Base-by-base conservation (phyloP, 2,329 filamentous ascomycete genomes). In the Alternaria conjuncta region DNA sequence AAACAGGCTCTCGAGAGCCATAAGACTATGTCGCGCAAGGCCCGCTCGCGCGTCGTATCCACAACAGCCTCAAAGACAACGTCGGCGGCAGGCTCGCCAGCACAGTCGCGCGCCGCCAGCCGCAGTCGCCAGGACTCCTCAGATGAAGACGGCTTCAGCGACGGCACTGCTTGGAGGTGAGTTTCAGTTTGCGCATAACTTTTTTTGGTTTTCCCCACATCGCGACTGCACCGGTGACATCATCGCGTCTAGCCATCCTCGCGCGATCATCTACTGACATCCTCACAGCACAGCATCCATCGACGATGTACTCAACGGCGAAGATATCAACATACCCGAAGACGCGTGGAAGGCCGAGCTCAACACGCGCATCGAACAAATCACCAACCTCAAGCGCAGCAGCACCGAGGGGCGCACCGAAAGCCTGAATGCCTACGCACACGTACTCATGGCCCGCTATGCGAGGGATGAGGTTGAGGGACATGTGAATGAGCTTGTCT, bases 381-480 rank as follows among this genome's bases (percentile, higher is more conserved):
- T 97, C 26, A 84, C 90, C 58, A 88, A 92, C 70, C 89, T 92
- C 72, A 97, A 96, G 84, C 89, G 90, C 68, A 93, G 90, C 79
- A 93, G 89, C 68, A 87, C 86, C 23, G 87, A 92, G 66, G 88
- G 89, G 21, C 88, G 93, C 56, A 90, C 93, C 72, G 84, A 87
- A 44, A 86, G 86, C 28, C 82, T 94, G 53, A 82, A 82, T 47
- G 84, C 84, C 2, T 93, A 90, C 76, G 85, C 86, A 44, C 86
- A 89, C 55, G 84, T 92, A 20, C 79, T 94, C 55, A 92, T 90
- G 65, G 86, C 87, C 49, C 89, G 92, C 71, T 93, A 87, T 75
- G 87, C 89, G 57, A 84, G 88, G 67, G 85, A 89, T 56, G 83
- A 90, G 69, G 84, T 94, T 18, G 85, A 88, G 63, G 77, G 79